Evolutionary conservation across 441 rosid species (phyloP), one percentile per base, ranked within the genome.

Genomic region (Capsella rubella): DNA sequence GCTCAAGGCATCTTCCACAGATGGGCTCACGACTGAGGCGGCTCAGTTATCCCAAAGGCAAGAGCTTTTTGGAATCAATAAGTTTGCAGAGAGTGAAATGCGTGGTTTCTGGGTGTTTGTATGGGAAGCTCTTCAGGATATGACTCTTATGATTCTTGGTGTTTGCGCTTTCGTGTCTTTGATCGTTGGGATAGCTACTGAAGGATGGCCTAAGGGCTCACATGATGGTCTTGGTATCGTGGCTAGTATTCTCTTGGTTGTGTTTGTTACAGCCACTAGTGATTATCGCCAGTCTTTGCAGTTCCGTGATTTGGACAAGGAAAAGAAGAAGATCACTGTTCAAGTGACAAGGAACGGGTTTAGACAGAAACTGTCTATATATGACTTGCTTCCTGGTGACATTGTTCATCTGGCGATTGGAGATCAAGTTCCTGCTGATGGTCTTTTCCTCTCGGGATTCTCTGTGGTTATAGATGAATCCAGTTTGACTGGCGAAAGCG

Each of bases 401-500:
- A 85, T 87, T 68, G 89, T 87, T 47, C 92, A 87, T 80, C 85
- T 87, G 21, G 82, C 74, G 4, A 85, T 87, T 42, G 91, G 91
- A 12, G 91, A 87, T 64, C 88, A 85, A 78, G 91, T 85, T 46
- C 91, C 92, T 49, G 87, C 89, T 8, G 89, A 87, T 53, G 92
- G 92, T 39, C 87, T 87, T 43, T 87, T 87, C 35, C 78, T 87
- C 62, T 84, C 87, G 0, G 92, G 92, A 29, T 87, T 84, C 74
- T 87, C 89, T 3, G 86, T 85, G 53, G 83, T 77, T 5, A 84
- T 85, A 27, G 91, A 87, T 46, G 88, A 87, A 67, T 85, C 91
- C n/a, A 87, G 91, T 77, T 77, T 87, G 73, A 87, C 91, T 5
- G 91, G 91, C 11, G 91, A 87, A 69, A 85, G 89, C 51, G 91